Base-by-base conservation (phyloP, 2,329 filamentous ascomycete genomes). In the Neoascochyta sp. region DNA sequence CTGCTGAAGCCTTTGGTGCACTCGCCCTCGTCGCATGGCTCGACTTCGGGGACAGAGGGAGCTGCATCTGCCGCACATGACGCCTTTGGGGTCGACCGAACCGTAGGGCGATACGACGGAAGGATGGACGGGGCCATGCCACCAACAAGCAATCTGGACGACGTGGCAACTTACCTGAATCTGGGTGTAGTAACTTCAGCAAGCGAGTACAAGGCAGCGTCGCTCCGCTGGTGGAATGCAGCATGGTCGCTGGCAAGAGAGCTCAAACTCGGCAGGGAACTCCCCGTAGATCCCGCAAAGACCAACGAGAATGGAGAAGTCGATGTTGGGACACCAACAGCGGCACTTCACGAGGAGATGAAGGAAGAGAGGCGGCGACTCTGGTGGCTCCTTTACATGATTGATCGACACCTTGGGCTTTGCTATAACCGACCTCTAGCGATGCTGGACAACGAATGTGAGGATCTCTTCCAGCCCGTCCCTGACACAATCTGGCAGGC, bases 351-450 rank as follows among this genome's bases (percentile, higher is more conserved):
- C 7, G 63, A 63, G 33, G 72, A 74, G 40, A 63, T 66, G 60
- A 79, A 86, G 31, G 89, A 95, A 62, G 89, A 95, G 57, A 74
- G 89, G 29, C 78, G 89, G 26, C 78, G 89, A 24, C 83, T 92
- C 41, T 95, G 89, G 89, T 95, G 89, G 89, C 73, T 95, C 7
- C 73, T 92, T 22, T 95, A 93, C 66, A 87, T 85, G 41, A 83
- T 92, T 24, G 89, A 79, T 30, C 41, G 89, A 22, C 89, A 95
- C 64, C 67, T 95, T 18, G 86, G 87, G 0, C 71, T 95, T 4
- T 95, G 88, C 69, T 95, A 94, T 62, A 95, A 95, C 57, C 76
- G 86, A 16, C 88, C 89, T 0, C 69, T 95, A 14, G 90, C 86
- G 43, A 74, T 95, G 29, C 74, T 94, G 25, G 89, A 95, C 22